phyloP scores from a whole-genome alignment of 2,329 filamentous ascomycete genomes.

The Ascochyta fabae region DNA sequence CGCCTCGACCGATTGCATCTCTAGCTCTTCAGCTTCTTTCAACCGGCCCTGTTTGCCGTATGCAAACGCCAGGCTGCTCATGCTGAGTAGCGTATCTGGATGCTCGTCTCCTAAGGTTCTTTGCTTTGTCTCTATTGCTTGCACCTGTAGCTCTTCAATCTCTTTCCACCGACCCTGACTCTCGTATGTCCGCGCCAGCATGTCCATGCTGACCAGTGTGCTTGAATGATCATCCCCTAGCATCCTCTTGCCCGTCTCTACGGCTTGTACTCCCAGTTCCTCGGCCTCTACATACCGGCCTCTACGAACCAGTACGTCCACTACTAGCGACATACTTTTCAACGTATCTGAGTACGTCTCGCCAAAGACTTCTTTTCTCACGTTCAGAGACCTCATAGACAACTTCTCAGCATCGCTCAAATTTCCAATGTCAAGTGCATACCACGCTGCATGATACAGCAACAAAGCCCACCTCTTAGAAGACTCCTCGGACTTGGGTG shows the following conservation, averaged over 20 bases:
- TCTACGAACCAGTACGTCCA: accelerated
- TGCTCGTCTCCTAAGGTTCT: background rate
- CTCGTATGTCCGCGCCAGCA: background rate
- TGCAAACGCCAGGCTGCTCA: background rate
- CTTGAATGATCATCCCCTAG: background rate
- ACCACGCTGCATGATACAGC: slow-evolving; percentile 14
- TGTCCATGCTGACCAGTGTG: background rate
- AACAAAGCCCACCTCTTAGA: slow-evolving; percentile 5
- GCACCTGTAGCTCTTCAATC: background rate
- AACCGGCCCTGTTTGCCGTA: background rate
- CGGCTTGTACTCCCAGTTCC: background rate
- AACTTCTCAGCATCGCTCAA: background rate
- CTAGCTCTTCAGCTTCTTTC: background rate
- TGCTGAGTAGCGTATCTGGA: background rate
- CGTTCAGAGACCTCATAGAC: background rate
- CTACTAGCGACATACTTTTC: background rate
- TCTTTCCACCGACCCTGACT: background rate
- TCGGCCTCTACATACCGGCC: background rate
- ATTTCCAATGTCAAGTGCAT: background rate
- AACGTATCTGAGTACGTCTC: background rate
- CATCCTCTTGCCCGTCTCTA: background rate
- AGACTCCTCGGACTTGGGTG: background rate
- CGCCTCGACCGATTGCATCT: background rate
- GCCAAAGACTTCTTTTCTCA: background rate
- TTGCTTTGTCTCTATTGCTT: background rate